A percentile compares a stretch with the other conserved stretches of the same genome.
Evolutionary conservation across 495 filamentous ascomycete species (phyloP).

Genomic region (Evernia prunastri): DNA sequence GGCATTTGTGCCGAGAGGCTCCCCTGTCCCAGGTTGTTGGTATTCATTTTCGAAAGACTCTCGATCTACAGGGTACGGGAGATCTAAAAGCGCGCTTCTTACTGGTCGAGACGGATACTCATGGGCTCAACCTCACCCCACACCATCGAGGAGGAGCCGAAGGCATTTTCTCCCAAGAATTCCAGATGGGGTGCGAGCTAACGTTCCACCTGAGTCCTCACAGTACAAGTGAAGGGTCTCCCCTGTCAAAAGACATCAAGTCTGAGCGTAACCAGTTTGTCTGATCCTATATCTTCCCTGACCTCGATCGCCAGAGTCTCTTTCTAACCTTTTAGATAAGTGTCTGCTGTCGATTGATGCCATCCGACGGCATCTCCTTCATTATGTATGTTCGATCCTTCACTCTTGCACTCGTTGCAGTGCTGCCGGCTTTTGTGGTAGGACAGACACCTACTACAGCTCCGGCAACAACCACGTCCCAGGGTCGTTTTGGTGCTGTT

Average conservation of each 20-base stretch:
- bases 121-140: constrained; percentile 4
- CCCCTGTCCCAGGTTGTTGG: background rate
- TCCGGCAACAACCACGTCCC: background rate
- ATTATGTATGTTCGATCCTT: background rate
- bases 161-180: background rate
- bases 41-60: background rate
- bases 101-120: background rate
- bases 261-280: background rate
- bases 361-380: background rate
- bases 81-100: background rate
- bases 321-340: background rate
- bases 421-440: background rate
- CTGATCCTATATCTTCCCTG: background rate
- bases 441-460: background rate
- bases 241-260: background rate
- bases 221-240: background rate
- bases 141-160: background rate
- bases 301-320: background rate
- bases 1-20: constrained; percentile 2
- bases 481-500: background rate
- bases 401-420: background rate
- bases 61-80: background rate
- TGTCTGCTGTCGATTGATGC: background rate
- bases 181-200: background rate
- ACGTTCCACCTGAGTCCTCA: background rate